Evolutionary conservation across 1,284 basidiomycete genomes (phyloP).

Genomic region (Pyrrhoderma noxium): DNA sequence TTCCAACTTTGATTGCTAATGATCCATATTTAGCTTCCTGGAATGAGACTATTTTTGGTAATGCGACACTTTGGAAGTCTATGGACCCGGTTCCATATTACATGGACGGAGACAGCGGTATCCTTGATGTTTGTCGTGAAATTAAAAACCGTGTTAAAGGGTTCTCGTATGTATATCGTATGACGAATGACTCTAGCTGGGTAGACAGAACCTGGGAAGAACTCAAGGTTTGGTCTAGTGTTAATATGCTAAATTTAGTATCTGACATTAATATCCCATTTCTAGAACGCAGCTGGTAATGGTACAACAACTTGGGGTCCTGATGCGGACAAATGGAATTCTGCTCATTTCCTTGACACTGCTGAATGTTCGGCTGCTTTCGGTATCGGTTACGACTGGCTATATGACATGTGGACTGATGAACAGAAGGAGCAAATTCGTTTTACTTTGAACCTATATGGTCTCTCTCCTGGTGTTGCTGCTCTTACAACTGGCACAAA

Average conservation of each 20-base stretch:
- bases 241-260: neutral
- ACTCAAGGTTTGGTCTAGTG: slow-evolving; percentile 46
- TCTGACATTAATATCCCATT: neutral
- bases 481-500: slow-evolving; percentile 41
- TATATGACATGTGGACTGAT: slow-evolving; percentile 79
- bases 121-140: slow-evolving; percentile 86
- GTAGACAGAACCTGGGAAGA: slow-evolving; percentile 82
- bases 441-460: slow-evolving; percentile 72
- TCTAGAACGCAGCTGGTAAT: slow-evolving; percentile 65
- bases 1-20: slow-evolving; percentile 71
- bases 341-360: slow-evolving; percentile 87
- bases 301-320: slow-evolving; percentile 58
- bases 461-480: slow-evolving; percentile 57
- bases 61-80: slow-evolving; percentile 70
- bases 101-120: slow-evolving; percentile 82
- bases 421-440: slow-evolving; percentile 70
- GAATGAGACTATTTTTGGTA: slow-evolving; percentile 90
- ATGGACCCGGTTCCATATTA: slow-evolving; percentile 63
- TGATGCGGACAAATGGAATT: slow-evolving; percentile 67
- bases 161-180: slow-evolving; percentile 84
- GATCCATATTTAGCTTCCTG: slow-evolving; percentile 85
- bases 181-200: slow-evolving; percentile 88
- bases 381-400: slow-evolving; percentile 93
- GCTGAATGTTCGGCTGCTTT: slow-evolving; percentile 86
- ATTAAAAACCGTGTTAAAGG: slow-evolving; percentile 90